Percentiles rank a stretch among this genome's conserved stretches.
Evolutionary conservation across 1,139 yeast species (phyloP).

Genomic region (Zygosaccharomyces sapae): DNA sequence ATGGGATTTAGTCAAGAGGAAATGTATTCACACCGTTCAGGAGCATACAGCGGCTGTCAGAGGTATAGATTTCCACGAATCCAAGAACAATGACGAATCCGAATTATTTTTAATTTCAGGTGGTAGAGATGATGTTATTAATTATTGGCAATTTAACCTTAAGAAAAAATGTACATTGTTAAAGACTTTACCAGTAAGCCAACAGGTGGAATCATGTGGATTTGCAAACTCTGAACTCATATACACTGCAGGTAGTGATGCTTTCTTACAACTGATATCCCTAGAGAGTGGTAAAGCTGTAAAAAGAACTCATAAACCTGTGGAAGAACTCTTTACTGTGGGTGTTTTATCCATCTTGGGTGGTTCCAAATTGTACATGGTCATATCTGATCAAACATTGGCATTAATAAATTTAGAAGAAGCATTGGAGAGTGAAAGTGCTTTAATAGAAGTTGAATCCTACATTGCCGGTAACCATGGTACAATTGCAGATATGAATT

Average conservation of each 20-base stretch:
- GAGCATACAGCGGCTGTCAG: constrained; percentile 87
- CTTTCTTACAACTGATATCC: constrained; percentile 62
- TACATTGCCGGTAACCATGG: constrained; percentile 92
- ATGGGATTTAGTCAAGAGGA: constrained; percentile 87
- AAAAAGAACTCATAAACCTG: constrained; percentile 49
- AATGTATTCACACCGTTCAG: constrained; percentile 55
- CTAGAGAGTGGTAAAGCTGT: constrained; percentile 39
- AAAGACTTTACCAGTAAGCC: constrained; percentile 67
- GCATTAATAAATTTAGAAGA: constrained; percentile 46
- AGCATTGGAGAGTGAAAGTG: constrained; percentile 30
- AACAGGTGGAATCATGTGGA: constrained; percentile 79
- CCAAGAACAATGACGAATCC: constrained; percentile 27
- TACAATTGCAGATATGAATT: constrained; percentile 82
- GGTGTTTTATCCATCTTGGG: constrained; percentile 47
- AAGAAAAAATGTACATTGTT: constrained; percentile 51
- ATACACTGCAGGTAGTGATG: constrained; percentile 81
- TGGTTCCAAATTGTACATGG: constrained; percentile 39
- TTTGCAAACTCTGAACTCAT: constrained; percentile 48
- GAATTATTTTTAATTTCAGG: constrained; percentile 67
- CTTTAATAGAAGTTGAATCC: constrained; percentile 44
- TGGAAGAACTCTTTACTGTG: constrained; percentile 65
- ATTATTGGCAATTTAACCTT: constrained; percentile 49
- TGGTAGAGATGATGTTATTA: constrained; percentile 75
- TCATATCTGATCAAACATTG: constrained; percentile 81
- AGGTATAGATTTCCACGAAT: constrained; percentile 60